Percentiles rank a stretch among this genome's conserved stretches.
Conservation (phyloP, 352 stramenopile species). For the Blastocystis sp. region DNA sequence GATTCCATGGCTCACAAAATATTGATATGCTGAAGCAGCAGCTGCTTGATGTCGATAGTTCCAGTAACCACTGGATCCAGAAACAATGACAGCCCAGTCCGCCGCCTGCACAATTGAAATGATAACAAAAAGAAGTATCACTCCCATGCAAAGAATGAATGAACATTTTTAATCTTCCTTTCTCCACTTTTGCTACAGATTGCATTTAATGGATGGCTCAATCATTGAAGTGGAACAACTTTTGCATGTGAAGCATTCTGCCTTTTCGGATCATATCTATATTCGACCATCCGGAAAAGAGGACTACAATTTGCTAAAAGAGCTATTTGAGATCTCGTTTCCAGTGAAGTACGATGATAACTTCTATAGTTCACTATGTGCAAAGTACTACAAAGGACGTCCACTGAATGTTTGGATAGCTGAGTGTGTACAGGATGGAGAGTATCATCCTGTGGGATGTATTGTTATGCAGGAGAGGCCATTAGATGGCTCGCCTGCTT, state of each 20-base stretch:
- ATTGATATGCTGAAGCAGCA: conserved; percentile 46
- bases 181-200: too few species aligned
- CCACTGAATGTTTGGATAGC: not conserved
- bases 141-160: not conserved
- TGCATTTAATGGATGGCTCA: not conserved
- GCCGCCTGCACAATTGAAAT: not conserved
- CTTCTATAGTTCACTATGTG: not conserved
- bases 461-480: conserved; percentile 15
- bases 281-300: not conserved
- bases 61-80: conserved; percentile 33
- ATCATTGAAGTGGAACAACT: not conserved
- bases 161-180: not conserved
- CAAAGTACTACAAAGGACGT: not conserved
- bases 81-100: conserved; percentile 57
- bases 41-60: conserved; percentile 57
- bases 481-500: not conserved
- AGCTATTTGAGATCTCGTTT: conserved; percentile 32
- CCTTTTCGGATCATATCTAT: not conserved
- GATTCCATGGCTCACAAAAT: conserved; percentile 1
- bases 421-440: not conserved
- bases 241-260: not conserved
- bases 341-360: not conserved
- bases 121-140: not conserved
- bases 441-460: not conserved
- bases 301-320: not conserved